A percentile compares a stretch with the other conserved stretches of the same genome.
Conservation (phyloP, 1,139 yeast genomes). For the Zygotorulaspora mrakii region DNA sequence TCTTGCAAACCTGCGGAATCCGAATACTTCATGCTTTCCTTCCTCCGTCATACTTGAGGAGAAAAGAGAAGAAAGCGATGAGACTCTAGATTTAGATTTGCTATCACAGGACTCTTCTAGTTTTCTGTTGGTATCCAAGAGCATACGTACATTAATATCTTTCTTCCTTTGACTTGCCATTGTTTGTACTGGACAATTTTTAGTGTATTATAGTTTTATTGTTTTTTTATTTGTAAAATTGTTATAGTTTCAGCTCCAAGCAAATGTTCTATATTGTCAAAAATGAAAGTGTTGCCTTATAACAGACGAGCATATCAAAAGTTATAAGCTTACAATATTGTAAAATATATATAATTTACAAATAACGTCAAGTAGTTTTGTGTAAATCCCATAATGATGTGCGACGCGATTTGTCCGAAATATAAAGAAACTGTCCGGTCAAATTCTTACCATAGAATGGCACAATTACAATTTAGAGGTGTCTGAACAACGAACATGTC, state of each 20-base stretch:
- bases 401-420: slow-evolving; percentile 6
- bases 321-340: too few relatives aligned
- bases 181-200: neutral
- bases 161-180: slow-evolving; percentile 11
- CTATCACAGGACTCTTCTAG: slow-evolving; percentile 3
- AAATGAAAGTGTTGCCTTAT: too few relatives aligned
- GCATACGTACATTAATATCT: slow-evolving; percentile 6
- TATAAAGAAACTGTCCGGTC: neutral
- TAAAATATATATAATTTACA: neutral
- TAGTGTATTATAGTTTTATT: slow-evolving; percentile 3
- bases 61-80: slow-evolving; percentile 14
- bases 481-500: too few relatives aligned
- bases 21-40: slow-evolving; percentile 26
- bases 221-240: slow-evolving; percentile 1
- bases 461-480: too few relatives aligned
- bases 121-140: slow-evolving; percentile 7
- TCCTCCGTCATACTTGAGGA: slow-evolving; percentile 13
- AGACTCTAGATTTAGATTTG: slow-evolving; percentile 9
- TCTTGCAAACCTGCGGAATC: slow-evolving; percentile 31
- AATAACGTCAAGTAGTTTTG: slow-evolving; percentile 1
- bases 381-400: neutral
- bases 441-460: slow-evolving; percentile 1
- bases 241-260: too few relatives aligned
- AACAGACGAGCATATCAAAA: too few relatives aligned
- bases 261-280: neutral